Evolutionary conservation across 305 asterid genomes (phyloP).

Genomic region (Fraxinus nigra): DNA sequence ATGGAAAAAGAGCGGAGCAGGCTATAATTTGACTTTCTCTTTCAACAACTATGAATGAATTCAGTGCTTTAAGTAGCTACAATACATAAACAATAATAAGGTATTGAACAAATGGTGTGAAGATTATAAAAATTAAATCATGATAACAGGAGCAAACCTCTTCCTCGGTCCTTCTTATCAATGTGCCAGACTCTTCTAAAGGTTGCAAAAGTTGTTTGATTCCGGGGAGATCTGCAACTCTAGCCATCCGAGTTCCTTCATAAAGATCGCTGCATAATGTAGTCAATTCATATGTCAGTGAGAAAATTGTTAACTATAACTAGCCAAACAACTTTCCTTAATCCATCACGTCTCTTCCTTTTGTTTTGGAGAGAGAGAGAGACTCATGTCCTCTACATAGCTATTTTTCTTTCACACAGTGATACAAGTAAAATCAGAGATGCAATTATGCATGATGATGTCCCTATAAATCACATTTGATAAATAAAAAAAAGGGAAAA

Average conservation of each 20-base stretch:
- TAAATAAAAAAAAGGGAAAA: too few relatives aligned
- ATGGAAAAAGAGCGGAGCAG: conserved; percentile 84
- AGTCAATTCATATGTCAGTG: conserved; percentile 2
- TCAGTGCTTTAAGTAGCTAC: conserved; percentile 66
- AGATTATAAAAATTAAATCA: not conserved
- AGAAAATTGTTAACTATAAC: not conserved
- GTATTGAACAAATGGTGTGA: conserved; percentile 9
- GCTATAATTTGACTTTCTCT: conserved; percentile 95
- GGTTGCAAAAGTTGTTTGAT: conserved; percentile 75
- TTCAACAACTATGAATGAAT: conserved; percentile 70
- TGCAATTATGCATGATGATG: not conserved
- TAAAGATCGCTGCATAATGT: conserved; percentile 74
- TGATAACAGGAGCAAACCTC: conserved; percentile 50
- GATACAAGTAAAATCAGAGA: not conserved
- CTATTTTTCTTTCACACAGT: not conserved
- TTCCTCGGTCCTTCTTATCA: conserved; percentile 75
- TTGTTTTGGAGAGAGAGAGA: not conserved
- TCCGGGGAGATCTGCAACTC: conserved; percentile 57
- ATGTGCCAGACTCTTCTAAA: conserved; percentile 74
- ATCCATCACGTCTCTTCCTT: not conserved
- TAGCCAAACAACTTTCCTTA: not conserved
- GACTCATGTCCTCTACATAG: not conserved
- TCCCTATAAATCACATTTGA: not conserved
- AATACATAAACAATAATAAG: conserved; percentile 15
- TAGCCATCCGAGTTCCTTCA: conserved; percentile 89